phyloP scores from a whole-genome alignment of 148 eudicot species.

The Hydrangea macrophylla region DNA sequence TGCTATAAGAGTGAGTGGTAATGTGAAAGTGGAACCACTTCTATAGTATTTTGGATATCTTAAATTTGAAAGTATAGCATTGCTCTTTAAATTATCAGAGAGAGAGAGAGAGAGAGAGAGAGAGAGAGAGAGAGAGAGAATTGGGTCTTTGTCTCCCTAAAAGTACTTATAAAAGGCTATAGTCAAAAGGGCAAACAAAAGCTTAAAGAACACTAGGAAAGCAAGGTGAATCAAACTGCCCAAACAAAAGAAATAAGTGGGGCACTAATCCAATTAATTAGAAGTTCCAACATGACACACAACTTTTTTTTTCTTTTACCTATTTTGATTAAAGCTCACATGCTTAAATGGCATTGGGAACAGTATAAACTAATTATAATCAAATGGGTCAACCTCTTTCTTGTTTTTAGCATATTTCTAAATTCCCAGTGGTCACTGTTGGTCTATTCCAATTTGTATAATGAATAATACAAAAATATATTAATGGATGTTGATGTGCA shows the following conservation, averaged over 20 bases:
- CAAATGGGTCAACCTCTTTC: constrained; percentile 37
- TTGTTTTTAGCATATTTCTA: constrained; percentile 33
- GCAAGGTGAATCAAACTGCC: constrained; percentile 23
- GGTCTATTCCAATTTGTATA: constrained; percentile 12
- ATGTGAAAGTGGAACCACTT: too few species aligned
- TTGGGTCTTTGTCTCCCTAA: constrained; percentile 40
- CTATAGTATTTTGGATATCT: too few species aligned
- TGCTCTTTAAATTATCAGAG: too few species aligned
- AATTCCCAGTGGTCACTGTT: constrained; percentile 26
- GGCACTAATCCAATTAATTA: constrained; percentile 30
- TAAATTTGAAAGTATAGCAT: too few species aligned
- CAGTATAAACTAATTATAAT: constrained; percentile 45
- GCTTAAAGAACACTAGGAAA: constrained; percentile 20
- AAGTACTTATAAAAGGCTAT: constrained; percentile 42
- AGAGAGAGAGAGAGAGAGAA: constrained; percentile 1
- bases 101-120: too few species aligned
- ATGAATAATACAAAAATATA: background rate
- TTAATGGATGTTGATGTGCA: background rate
- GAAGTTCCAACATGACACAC: constrained; percentile 28
- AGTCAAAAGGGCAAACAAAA: constrained; percentile 52
- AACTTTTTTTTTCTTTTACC: constrained; percentile 26
- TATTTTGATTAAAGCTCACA: constrained; percentile 50
- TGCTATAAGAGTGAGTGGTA: too few species aligned
- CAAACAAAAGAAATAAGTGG: constrained; percentile 26
- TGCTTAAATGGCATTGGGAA: constrained; percentile 66